Base-by-base conservation (phyloP, 441 rosid genomes). In the Populus hybrid region DNA sequence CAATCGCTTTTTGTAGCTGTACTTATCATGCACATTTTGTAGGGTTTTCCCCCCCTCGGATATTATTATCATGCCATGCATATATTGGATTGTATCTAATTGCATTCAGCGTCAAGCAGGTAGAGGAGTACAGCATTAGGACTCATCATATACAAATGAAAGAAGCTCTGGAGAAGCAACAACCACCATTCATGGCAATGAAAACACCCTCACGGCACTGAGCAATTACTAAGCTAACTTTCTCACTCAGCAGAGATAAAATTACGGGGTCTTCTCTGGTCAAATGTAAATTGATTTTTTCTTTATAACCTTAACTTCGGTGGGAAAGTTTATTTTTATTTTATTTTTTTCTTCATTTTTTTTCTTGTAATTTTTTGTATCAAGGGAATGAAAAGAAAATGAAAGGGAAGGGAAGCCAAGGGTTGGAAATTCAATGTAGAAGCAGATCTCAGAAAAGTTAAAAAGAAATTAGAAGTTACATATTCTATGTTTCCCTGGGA, bases 61-160 rank as follows among this genome's bases (percentile, higher is more conserved):
- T 40, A 40, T 40, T 10, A 42, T 42, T 42, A 42, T 50, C 0
- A 50, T 50, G 59, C 59, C 59, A 50, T 50, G 59, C n/a, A 50
- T 50, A 50, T 50, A 50, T 50, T 14, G n/a, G 59, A 50, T 50
- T 50, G 59, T 50, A 50, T 50, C 59, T 50, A 16, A 50, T 50
- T 50, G 59, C 2, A 0, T 50, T 50, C 59, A 50, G 30, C 38
- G 7, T 76, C 50, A 46, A 82, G 61, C 94, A 92, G 98, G 88
- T 86, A 71, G 87, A 89, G 73, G 97, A 94, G 76, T 80, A 79
- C 90, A 92, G 95, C 79, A 87, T 90, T 32, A 85, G 82, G 84
- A 83, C 91, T 69, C 95, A 94, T 83, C 85, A 90, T 57, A 83
- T 91, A 73, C 98, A 92, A 86, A 87, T 72, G 80, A 86, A 85